A percentile compares a stretch with the other conserved stretches of the same genome.
These are phyloP conservation scores for Quercus alba DNA, from an alignment of 306 rosid species.

Conservation along the genomic window DNA sequence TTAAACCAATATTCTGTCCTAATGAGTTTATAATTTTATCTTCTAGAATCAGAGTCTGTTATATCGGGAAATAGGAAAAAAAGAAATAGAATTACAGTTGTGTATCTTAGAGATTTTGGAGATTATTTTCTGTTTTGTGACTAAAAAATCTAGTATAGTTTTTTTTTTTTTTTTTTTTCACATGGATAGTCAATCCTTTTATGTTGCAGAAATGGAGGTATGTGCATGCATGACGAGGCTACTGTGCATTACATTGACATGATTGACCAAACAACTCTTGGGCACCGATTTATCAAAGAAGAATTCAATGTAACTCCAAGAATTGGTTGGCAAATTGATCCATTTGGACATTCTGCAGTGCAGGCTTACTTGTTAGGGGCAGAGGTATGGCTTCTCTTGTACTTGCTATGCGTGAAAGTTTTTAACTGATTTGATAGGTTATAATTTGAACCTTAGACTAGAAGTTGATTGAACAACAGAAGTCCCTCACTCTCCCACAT, in stretches of 20 bases:
- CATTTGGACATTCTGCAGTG: slow-evolving; percentile 89
- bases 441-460: background rate
- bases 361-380: slow-evolving; percentile 80
- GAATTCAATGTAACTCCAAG: slow-evolving; percentile 65
- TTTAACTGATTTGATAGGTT: background rate
- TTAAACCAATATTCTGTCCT: too few species aligned
- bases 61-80: too few species aligned
- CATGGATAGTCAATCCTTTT: slow-evolving; percentile 58
- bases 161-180: background rate
- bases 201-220: slow-evolving; percentile 82
- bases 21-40: too few species aligned
- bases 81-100: background rate
- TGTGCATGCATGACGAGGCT: slow-evolving; percentile 94
- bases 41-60: too few species aligned
- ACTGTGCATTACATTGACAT: slow-evolving; percentile 75
- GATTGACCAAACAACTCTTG: slow-evolving; percentile 93
- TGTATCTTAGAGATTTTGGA: background rate
- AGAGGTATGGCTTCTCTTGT: slow-evolving; percentile 44
- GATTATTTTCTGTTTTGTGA: background rate
- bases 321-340: slow-evolving; percentile 94
- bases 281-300: slow-evolving; percentile 63
- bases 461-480: background rate
- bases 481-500: background rate
- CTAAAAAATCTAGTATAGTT: background rate
- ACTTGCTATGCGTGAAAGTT: background rate